A percentile compares a stretch with the other conserved stretches of the same genome.
These are phyloP conservation scores for Penicillium steckii DNA, from an alignment of 495 filamentous ascomycete species.

Conservation along the genomic window DNA sequence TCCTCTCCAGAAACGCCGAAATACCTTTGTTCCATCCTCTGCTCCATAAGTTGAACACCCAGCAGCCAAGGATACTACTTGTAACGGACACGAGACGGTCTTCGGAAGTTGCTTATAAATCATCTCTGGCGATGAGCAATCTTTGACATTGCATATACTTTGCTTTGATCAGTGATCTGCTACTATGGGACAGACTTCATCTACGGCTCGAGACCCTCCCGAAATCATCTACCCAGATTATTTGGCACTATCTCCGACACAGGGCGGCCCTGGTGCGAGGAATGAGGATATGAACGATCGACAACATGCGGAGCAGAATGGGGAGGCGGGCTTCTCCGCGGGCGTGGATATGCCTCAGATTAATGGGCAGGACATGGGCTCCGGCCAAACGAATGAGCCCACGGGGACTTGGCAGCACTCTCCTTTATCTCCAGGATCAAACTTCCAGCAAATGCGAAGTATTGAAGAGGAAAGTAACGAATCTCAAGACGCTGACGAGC, in stretches of 20 bases:
- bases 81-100: background rate
- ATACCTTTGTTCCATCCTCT: too few species aligned
- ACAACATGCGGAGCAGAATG: constrained; percentile 29
- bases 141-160: constrained; percentile 22
- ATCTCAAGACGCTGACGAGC: constrained; percentile 19
- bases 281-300: constrained; percentile 44
- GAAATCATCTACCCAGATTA: constrained; percentile 25
- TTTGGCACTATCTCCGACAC: constrained; percentile 18
- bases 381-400: constrained; percentile 10
- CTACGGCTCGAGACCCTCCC: constrained; percentile 40
- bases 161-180: constrained; percentile 15
- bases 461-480: constrained; percentile 31
- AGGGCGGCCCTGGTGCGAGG: constrained; percentile 27
- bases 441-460: constrained; percentile 30
- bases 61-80: too few species aligned
- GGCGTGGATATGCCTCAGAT: constrained; percentile 17
- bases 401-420: constrained; percentile 25
- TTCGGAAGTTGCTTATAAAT: background rate
- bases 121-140: constrained; percentile 33
- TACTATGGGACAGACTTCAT: constrained; percentile 53
- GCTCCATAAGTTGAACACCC: too few species aligned
- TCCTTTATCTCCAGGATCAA: constrained; percentile 10
- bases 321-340: constrained; percentile 20
- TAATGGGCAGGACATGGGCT: constrained; percentile 13
- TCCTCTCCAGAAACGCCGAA: background rate